Percentiles rank a stretch among this genome's conserved stretches.
These are phyloP conservation scores for Dipodascus albidus DNA, from an alignment of 805 yeast genomes.

Conservation along the genomic window DNA sequence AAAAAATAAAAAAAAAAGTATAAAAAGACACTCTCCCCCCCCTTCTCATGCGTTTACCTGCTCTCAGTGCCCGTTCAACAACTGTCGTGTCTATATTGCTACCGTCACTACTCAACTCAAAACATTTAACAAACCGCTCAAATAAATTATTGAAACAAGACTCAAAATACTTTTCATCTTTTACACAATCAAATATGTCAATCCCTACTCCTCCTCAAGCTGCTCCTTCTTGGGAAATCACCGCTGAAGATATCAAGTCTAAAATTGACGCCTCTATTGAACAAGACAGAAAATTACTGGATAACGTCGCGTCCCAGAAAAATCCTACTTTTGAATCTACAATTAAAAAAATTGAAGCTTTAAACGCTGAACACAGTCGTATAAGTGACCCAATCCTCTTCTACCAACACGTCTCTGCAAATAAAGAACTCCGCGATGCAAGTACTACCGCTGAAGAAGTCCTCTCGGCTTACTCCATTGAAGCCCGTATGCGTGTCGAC, in stretches of 20 bases:
- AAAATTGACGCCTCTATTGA: constrained; percentile 36
- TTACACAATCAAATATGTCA: not conserved
- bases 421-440: constrained; percentile 58
- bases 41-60: not conserved
- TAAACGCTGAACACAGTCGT: constrained; percentile 39
- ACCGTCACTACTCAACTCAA: not conserved
- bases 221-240: constrained; percentile 46
- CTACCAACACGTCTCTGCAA: constrained; percentile 59
- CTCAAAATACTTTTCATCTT: not conserved
- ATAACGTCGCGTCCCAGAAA: constrained; percentile 38
- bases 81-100: not conserved
- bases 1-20: not conserved
- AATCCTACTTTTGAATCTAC: constrained; percentile 46
- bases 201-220: constrained; percentile 12
- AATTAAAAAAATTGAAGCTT: constrained; percentile 39
- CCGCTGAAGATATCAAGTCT: constrained; percentile 37
- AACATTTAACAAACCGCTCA: not conserved
- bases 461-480: constrained; percentile 48
- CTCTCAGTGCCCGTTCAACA: not conserved
- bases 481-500: constrained; percentile 53
- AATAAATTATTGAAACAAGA: not conserved
- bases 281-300: constrained; percentile 36
- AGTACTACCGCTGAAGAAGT: constrained; percentile 51
- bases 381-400: constrained; percentile 46
- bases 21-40: not conserved